These are phyloP conservation scores for Beauveria australis DNA, from an alignment of 2,329 filamentous ascomycete genomes.

Conservation along the genomic window DNA sequence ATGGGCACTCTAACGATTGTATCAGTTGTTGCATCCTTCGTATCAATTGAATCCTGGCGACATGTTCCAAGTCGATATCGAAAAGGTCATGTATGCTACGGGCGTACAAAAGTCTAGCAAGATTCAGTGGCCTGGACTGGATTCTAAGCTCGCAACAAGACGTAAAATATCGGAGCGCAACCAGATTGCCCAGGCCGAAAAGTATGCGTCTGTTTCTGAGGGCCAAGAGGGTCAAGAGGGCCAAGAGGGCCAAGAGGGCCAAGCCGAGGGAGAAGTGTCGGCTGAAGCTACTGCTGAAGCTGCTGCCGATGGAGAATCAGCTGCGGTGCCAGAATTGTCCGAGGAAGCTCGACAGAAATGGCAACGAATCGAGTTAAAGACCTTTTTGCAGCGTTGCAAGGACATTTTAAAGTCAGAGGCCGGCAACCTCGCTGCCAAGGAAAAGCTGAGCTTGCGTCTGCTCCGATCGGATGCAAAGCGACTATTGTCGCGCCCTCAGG, in stretches of 20 bases:
- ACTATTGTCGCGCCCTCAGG: constrained; percentile 40
- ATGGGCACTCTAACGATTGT: background rate
- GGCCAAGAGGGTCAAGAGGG: background rate
- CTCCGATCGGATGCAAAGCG: constrained; percentile 59
- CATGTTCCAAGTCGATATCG: constrained; percentile 91
- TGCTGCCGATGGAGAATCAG: constrained; percentile 14
- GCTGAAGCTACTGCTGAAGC: constrained; percentile 10
- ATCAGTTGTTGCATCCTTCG: constrained; percentile 80
- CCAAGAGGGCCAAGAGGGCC: background rate
- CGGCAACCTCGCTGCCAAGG: constrained; percentile 44
- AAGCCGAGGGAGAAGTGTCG: background rate
- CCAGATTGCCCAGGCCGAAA: constrained; percentile 12
- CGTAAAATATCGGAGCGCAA: constrained; percentile 20
- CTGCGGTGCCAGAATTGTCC: background rate
- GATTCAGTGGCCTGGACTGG: constrained; percentile 17
- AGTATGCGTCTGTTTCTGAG: background rate
- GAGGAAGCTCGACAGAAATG: background rate
- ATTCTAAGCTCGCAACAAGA: constrained; percentile 19
- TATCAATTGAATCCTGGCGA: constrained; percentile 96
- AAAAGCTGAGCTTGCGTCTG: constrained; percentile 67
- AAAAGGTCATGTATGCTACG: constrained; percentile 81
- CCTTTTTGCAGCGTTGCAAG: background rate
- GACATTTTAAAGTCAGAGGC: constrained; percentile 11
- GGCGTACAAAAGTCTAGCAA: constrained; percentile 56
- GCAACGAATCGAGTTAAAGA: background rate